Percentiles rank a stretch among this genome's conserved stretches.
Evolutionary conservation across 257 asterid genomes (phyloP).

Genomic region (Solanum pinnatisectum): DNA sequence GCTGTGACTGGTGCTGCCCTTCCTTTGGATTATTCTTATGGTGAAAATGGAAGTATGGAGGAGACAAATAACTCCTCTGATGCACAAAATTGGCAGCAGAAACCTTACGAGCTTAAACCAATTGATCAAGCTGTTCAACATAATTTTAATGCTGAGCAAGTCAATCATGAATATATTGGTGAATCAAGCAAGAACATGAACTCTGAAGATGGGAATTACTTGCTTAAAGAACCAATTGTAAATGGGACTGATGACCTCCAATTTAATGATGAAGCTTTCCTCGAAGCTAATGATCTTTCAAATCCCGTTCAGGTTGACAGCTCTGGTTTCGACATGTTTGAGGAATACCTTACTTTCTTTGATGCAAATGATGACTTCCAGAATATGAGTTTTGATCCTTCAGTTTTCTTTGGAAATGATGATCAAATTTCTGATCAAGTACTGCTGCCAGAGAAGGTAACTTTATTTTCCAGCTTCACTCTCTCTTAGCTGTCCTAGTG

Average conservation of each 20-base stretch:
- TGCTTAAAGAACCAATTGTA: constrained; percentile 51
- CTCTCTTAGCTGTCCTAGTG: neutral
- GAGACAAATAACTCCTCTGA: constrained; percentile 28
- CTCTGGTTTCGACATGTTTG: constrained; percentile 46
- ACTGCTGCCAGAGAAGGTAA: constrained; percentile 32
- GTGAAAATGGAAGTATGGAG: constrained; percentile 30
- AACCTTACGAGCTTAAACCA: constrained; percentile 24
- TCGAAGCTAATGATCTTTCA: constrained; percentile 65
- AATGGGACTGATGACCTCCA: constrained; percentile 31
- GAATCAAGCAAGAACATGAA: constrained; percentile 49
- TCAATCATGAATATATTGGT: constrained; percentile 64
- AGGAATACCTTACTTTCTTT: constrained; percentile 51
- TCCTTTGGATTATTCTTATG: constrained; percentile 23
- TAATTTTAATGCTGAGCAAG: constrained; percentile 31
- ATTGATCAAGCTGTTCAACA: constrained; percentile 28
- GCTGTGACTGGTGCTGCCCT: constrained; percentile 25
- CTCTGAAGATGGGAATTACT: constrained; percentile 40
- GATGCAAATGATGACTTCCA: constrained; percentile 42
- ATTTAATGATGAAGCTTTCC: constrained; percentile 47
- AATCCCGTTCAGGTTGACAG: constrained; percentile 34
- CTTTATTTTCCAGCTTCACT: neutral
- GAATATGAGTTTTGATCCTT: constrained; percentile 33
- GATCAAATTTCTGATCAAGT: constrained; percentile 23
- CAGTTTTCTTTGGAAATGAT: constrained; percentile 26
- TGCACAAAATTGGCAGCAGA: constrained; percentile 6